phyloP scores from a whole-genome alignment of 192 early-diverging fungal species.

The Kickxella alabastrina region DNA sequence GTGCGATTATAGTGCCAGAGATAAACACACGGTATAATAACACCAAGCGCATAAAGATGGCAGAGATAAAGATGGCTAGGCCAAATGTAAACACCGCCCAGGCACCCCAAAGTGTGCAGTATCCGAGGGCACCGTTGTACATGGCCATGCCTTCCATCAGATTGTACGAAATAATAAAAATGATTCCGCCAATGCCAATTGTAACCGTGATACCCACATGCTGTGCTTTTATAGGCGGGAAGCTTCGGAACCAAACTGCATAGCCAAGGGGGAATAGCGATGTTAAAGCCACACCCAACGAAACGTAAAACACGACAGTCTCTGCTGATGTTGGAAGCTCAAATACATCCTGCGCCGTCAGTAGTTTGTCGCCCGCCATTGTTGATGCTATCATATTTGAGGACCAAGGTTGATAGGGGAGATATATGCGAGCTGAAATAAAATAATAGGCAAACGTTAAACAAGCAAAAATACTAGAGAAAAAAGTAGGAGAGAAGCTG shows the following conservation, averaged over 20 bases:
- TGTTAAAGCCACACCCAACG: constrained; percentile 22
- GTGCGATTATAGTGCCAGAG: constrained; percentile 23
- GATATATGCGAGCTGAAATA: no score
- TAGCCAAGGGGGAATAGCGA: constrained; percentile 25
- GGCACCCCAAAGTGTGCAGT: constrained; percentile 29
- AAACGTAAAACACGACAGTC: constrained; percentile 25
- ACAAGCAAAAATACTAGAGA: neutral
- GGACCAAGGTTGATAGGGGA: no score
- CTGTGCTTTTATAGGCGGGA: constrained; percentile 39
- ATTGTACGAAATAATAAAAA: constrained; percentile 37
- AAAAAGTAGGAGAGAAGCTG: neutral
- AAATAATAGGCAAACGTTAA: neutral
- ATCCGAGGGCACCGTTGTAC: constrained; percentile 29
- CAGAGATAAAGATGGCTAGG: constrained; percentile 12
- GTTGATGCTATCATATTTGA: neutral
- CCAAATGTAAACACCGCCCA: constrained; percentile 37
- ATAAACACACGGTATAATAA: constrained; percentile 38
- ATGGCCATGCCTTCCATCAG: constrained; percentile 36
- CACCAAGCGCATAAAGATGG: constrained; percentile 36
- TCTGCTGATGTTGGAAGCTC: constrained; percentile 26
- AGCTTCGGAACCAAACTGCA: constrained; percentile 25
- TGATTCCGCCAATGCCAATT: constrained; percentile 27
- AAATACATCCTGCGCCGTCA: constrained; percentile 32
- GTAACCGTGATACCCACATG: constrained; percentile 38
- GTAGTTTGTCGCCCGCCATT: constrained; percentile 3